Evolutionary conservation across 2,329 filamentous ascomycete species (phyloP).

Genomic region (Trichoderma sp.): DNA sequence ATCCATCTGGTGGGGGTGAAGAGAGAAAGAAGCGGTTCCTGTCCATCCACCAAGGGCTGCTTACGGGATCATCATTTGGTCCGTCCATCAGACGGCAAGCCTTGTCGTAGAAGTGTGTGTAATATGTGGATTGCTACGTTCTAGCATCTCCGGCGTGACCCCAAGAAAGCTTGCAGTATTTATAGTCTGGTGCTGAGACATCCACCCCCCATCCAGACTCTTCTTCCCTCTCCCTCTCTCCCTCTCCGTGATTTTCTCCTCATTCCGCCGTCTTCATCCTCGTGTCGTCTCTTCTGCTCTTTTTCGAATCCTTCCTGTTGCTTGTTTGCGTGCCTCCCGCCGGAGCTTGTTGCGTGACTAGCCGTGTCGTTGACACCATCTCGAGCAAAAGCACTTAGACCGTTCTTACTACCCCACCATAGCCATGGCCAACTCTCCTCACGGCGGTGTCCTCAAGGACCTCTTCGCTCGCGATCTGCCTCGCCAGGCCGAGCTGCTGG

Average conservation of each 20-base stretch:
- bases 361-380: conserved; percentile 9
- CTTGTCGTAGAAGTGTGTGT: not conserved
- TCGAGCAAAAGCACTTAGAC: not conserved
- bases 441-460: conserved; percentile 97
- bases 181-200: conserved; percentile 3
- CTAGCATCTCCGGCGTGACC: conserved; percentile 5
- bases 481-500: conserved; percentile 73
- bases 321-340: not conserved
- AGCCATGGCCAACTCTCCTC: conserved; percentile 68
- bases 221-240: not conserved
- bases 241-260: not conserved
- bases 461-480: conserved; percentile 90
- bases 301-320: not conserved
- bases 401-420: not conserved
- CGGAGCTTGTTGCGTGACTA: conserved; percentile 14
- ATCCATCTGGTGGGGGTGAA: not conserved
- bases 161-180: not conserved
- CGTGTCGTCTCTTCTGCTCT: not conserved
- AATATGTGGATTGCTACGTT: not conserved
- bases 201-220: not conserved
- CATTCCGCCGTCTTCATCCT: not conserved
- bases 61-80: conserved; percentile 14
- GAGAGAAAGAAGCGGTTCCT: not conserved
- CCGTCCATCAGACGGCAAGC: not conserved
- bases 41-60: not conserved